These are phyloP conservation scores for Cenchrus americanus DNA, from an alignment of 176 grass and related monocot species.

Conservation along the genomic window DNA sequence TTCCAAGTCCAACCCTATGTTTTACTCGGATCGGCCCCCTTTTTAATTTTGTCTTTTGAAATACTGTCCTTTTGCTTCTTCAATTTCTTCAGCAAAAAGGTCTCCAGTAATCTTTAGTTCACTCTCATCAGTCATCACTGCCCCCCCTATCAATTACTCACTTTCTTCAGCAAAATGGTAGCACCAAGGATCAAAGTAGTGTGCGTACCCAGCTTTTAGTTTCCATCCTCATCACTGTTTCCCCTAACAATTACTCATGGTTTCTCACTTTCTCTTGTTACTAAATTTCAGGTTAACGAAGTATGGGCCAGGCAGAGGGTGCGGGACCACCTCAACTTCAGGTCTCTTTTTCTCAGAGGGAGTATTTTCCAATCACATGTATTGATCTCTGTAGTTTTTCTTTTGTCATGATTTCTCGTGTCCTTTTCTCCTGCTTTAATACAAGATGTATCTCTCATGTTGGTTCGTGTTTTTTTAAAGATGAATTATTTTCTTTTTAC, in stretches of 20 bases:
- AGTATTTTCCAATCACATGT: not conserved
- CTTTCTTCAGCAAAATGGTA: not conserved
- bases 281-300: conserved; percentile 19
- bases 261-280: not conserved
- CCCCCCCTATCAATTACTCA: not conserved
- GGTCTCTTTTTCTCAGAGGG: not conserved
- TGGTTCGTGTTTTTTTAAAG: too few species aligned
- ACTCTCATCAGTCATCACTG: too few species aligned
- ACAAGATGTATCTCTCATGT: too few species aligned
- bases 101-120: not conserved
- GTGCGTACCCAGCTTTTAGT: not conserved
- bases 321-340: not conserved
- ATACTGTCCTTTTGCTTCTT: not conserved
- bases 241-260: not conserved
- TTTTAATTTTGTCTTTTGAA: not conserved
- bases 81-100: not conserved
- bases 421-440: too few species aligned
- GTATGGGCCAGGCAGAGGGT: conserved; percentile 1
- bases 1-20: not conserved
- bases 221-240: not conserved
- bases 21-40: not conserved
- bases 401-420: not conserved
- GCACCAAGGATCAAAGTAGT: not conserved
- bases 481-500: not conserved
- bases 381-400: not conserved